Evolutionary conservation across 768 basidiomycete species (phyloP).

Genomic region (Mycena pura): DNA sequence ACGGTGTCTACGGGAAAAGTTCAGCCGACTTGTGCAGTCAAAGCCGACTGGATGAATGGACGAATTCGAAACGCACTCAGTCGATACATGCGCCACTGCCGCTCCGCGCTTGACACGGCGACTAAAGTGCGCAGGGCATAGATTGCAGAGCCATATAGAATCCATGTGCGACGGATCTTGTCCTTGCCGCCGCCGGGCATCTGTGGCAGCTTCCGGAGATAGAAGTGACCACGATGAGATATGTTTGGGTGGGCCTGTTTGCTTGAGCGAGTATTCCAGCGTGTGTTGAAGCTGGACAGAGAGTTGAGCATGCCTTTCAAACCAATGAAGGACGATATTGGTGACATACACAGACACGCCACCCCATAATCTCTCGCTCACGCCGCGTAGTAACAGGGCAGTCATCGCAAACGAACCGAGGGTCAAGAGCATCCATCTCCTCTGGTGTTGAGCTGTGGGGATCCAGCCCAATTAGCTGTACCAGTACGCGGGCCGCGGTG

Average conservation of each 20-base stretch:
- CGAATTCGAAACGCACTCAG: background rate
- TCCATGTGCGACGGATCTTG: background rate
- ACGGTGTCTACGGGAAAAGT: background rate
- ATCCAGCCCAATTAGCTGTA: no score
- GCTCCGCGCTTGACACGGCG: background rate
- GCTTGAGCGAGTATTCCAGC: background rate
- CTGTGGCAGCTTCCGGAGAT: background rate
- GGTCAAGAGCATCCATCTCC: background rate
- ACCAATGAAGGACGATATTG: background rate
- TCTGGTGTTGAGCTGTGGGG: no score
- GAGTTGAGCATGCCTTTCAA: background rate
- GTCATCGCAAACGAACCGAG: background rate
- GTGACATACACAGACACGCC: background rate
- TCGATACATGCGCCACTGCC: background rate
- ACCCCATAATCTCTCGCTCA: background rate
- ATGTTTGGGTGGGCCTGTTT: background rate
- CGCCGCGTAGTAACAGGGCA: background rate
- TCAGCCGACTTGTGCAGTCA: no score
- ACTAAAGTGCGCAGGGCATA: background rate
- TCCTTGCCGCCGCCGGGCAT: background rate
- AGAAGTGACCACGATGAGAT: background rate
- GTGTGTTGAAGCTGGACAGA: background rate
- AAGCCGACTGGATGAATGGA: background rate
- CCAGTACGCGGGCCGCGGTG: no score
- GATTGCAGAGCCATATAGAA: background rate